A percentile compares a stretch with the other conserved stretches of the same genome.
These are phyloP conservation scores for Pezizomycotina sp. DNA, from an alignment of 2,329 filamentous ascomycete species.

Conservation along the genomic window DNA sequence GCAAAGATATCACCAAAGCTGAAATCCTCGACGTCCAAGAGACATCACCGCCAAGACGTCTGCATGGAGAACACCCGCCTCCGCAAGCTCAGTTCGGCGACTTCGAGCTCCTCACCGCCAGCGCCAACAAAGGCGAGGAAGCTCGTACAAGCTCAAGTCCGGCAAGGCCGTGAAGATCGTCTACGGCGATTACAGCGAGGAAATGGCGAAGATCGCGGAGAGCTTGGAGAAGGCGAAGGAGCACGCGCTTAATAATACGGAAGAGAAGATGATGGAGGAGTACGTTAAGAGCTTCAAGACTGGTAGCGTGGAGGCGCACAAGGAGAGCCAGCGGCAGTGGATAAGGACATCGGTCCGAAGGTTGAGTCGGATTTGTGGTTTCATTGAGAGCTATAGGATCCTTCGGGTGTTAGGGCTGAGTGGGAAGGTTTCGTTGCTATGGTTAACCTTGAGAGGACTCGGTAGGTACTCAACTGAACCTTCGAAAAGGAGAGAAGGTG, in stretches of 20 bases:
- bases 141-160: slow-evolving; percentile 12
- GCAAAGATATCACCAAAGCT: slow-evolving; percentile 52
- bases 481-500: slow-evolving; percentile 18
- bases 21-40: slow-evolving; percentile 59
- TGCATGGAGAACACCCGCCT: slow-evolving; percentile 62
- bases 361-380: slow-evolving; percentile 69
- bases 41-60: slow-evolving; percentile 54
- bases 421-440: slow-evolving; percentile 74
- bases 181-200: slow-evolving; percentile 56
- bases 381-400: slow-evolving; percentile 78
- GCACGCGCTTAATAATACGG: slow-evolving; percentile 55
- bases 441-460: slow-evolving; percentile 78
- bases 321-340: slow-evolving; percentile 66
- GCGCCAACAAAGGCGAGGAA: slow-evolving; percentile 20
- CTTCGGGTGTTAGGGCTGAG: slow-evolving; percentile 62
- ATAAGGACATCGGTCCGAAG: slow-evolving; percentile 67
- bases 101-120: slow-evolving; percentile 47
- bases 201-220: slow-evolving; percentile 53
- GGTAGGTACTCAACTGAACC: no score
- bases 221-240: slow-evolving; percentile 52
- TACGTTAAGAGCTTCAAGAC: slow-evolving; percentile 60
- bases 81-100: slow-evolving; percentile 43
- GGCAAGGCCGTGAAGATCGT: slow-evolving; percentile 54
- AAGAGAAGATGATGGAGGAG: slow-evolving; percentile 55
- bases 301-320: slow-evolving; percentile 61